Conservation (phyloP, 345 rosid species). For the Laguncularia racemosa region DNA sequence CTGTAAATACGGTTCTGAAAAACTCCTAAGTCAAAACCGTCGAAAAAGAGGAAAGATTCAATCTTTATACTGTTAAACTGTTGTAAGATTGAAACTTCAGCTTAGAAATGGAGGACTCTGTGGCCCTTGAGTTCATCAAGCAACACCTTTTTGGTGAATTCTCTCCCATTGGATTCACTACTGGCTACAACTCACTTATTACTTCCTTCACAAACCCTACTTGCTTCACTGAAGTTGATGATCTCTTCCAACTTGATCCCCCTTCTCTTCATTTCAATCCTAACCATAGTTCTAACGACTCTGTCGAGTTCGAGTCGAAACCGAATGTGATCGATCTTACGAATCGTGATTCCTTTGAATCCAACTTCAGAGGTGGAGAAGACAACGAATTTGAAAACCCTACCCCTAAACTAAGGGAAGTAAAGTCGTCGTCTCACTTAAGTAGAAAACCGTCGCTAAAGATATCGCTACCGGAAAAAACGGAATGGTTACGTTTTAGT, state of each 20-base stretch:
- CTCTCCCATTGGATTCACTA: slow-evolving; percentile 21
- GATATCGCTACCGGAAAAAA: slow-evolving; percentile 34
- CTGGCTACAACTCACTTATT: slow-evolving; percentile 15
- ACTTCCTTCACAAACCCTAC: slow-evolving; percentile 7
- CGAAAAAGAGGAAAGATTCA: too few relatives aligned
- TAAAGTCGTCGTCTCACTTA: slow-evolving; percentile 7
- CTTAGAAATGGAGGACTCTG: too few relatives aligned
- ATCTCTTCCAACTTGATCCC: neutral
- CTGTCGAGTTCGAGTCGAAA: slow-evolving; percentile 29
- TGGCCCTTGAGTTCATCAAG: slow-evolving; percentile 35
- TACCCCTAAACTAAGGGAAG: neutral
- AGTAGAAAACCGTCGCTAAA: slow-evolving; percentile 39
- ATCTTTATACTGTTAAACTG: too few relatives aligned
- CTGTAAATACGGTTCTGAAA: too few relatives aligned
- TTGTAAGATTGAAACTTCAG: slow-evolving; percentile 17
- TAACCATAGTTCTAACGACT: neutral
- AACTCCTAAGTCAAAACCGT: too few relatives aligned
- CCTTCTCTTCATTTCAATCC: neutral
- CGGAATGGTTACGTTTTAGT: slow-evolving; percentile 41
- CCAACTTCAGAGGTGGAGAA: slow-evolving; percentile 1
- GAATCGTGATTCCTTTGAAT: slow-evolving; percentile 15
- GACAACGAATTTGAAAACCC: neutral
- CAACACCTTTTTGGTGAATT: slow-evolving; percentile 41
- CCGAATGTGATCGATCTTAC: slow-evolving; percentile 36
- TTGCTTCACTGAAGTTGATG: neutral